Percentiles rank a stretch among this genome's conserved stretches.
Conservation (phyloP, 2,329 filamentous ascomycete species). For the Hypoxylon sp. region DNA sequence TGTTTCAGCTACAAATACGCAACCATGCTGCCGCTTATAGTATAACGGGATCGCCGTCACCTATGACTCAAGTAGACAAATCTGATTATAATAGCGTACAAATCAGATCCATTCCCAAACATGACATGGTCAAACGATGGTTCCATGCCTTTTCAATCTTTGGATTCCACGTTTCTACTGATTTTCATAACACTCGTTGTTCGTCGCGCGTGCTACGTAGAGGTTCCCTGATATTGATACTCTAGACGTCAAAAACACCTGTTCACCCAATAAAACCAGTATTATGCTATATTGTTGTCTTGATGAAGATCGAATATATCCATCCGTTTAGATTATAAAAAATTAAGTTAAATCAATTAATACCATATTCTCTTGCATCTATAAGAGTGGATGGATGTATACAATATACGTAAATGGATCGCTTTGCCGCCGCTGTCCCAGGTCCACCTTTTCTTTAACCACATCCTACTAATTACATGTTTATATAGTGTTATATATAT, state of each 20-base stretch:
- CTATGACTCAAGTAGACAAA: not conserved
- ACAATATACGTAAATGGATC: conserved; percentile 19
- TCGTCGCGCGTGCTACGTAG: not conserved
- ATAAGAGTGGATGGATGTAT: conserved; percentile 18
- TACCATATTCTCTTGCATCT: conserved; percentile 8
- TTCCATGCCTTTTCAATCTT: not conserved
- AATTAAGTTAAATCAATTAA: conserved; percentile 1
- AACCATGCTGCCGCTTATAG: not conserved
- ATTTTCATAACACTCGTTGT: not conserved
- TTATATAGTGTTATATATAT: conserved; percentile 33
- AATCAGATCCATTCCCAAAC: not conserved
- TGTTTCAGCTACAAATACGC: too few relatives aligned
- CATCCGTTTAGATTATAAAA: not conserved
- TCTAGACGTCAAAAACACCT: not conserved
- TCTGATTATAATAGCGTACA: not conserved
- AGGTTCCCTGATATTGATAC: not conserved
- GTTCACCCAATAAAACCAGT: not conserved
- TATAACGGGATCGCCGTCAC: not conserved
- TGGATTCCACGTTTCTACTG: not conserved
- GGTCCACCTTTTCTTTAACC: conserved; percentile 2
- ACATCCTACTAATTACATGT: conserved; percentile 26
- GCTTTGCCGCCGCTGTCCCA: conserved; percentile 12
- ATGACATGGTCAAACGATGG: not conserved
- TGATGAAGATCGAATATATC: not conserved
- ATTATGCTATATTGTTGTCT: not conserved